These are phyloP conservation scores for Hippophae tibetana DNA, from an alignment of 306 rosid genomes.

Conservation along the genomic window DNA sequence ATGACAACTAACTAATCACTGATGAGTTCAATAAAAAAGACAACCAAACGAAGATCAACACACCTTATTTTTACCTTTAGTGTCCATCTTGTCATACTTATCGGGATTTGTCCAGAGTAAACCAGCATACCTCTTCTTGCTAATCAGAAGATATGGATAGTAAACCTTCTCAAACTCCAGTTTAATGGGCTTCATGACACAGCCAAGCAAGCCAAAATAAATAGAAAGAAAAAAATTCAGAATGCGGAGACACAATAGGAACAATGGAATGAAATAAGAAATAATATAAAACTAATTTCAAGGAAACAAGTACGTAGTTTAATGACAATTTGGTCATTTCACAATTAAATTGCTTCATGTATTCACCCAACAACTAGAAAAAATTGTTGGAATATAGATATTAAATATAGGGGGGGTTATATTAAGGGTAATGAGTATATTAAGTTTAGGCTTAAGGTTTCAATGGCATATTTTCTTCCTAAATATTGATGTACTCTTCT, in stretches of 20 bases:
- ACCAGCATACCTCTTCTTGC: conserved; percentile 99
- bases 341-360: no score
- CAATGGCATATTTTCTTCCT: no score
- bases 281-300: not conserved
- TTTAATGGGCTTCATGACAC: conserved; percentile 75
- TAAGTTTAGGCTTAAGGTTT: no score
- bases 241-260: conserved; percentile 1
- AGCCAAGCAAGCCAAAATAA: not conserved
- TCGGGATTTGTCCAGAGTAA: conserved; percentile 76
- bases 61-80: conserved; percentile 58
- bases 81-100: conserved; percentile 87
- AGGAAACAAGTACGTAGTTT: no score
- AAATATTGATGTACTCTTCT: no score
- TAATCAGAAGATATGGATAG: conserved; percentile 84
- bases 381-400: no score
- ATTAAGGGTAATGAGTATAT: no score
- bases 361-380: no score
- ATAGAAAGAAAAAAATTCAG: not conserved
- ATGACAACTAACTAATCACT: conserved; percentile 15
- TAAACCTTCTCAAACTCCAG: conserved; percentile 96
- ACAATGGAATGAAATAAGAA: conserved; percentile 7
- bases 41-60: conserved; percentile 7
- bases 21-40: conserved; percentile 2
- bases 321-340: no score
- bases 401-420: no score